Evolutionary conservation across 495 filamentous ascomycete species (phyloP).

Genomic region (Polyplosphaeria fusca): DNA sequence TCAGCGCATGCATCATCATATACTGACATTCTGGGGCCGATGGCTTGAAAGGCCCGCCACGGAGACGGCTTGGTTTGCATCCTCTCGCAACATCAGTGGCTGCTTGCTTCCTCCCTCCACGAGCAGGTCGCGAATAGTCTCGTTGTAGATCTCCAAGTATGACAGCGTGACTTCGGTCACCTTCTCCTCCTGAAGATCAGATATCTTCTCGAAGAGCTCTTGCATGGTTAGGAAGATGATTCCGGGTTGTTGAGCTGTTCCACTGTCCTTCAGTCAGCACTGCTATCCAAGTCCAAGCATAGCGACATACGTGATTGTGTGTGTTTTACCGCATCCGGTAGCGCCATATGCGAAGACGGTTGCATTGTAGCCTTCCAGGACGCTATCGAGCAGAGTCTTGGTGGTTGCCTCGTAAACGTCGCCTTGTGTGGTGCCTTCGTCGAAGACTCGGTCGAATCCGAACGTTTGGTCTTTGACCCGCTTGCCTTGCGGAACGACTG

Average conservation of each 20-base stretch:
- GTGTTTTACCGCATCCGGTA: conserved; percentile 96
- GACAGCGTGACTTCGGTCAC: conserved; percentile 86
- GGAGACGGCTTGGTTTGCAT: conserved; percentile 87
- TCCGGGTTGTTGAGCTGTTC: conserved; percentile 86
- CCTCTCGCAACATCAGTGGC: conserved; percentile 90
- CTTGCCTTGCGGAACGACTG: conserved; percentile 79
- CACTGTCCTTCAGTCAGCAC: conserved; percentile 49
- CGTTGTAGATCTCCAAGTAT: conserved; percentile 99
- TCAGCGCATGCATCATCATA: background rate
- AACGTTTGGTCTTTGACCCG: conserved; percentile 98
- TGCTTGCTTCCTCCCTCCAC: conserved; percentile 81
- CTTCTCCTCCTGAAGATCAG: conserved; percentile 81
- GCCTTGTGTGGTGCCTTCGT: conserved; percentile 87
- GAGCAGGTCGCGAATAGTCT: conserved; percentile 93
- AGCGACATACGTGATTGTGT: conserved; percentile 66
- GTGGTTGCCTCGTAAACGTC: conserved; percentile 98
- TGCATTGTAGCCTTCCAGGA: conserved; percentile 96
- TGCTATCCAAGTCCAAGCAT: background rate
- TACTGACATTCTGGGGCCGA: conserved; percentile 70
- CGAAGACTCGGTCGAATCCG: conserved; percentile 93
- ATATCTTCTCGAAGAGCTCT: conserved; percentile 92
- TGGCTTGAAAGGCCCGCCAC: conserved; percentile 91
- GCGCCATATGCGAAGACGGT: conserved; percentile 98
- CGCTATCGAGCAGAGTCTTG: conserved; percentile 81
- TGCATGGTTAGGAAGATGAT: conserved; percentile 99